phyloP scores from a whole-genome alignment of 2,329 filamentous ascomycete species.

The Colletotrichum liaoningense region DNA sequence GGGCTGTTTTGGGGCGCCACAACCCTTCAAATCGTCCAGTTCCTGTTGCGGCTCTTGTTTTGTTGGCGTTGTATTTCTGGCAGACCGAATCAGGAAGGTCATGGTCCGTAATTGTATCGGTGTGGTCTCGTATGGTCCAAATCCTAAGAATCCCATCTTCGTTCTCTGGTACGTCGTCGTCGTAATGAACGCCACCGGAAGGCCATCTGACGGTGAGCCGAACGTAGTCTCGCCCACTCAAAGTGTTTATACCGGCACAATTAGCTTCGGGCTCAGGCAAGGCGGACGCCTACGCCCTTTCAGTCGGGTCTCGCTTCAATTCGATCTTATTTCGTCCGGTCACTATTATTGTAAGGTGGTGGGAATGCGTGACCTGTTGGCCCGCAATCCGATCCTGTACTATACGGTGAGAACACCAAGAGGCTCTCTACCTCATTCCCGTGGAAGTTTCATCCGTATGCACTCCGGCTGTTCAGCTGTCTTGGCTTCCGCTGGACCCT shows the following conservation, averaged over 20 bases:
- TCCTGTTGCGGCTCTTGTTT: slow-evolving; percentile 34
- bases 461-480: slow-evolving; percentile 9
- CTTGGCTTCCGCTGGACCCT: slow-evolving; percentile 25
- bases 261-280: slow-evolving; percentile 30
- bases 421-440: not conserved
- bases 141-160: slow-evolving; percentile 23
- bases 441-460: slow-evolving; percentile 33
- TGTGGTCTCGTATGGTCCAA: slow-evolving; percentile 29
- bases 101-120: slow-evolving; percentile 13
- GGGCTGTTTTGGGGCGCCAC: not conserved
- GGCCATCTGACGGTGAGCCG: slow-evolving; percentile 35
- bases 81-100: slow-evolving; percentile 19
- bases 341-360: not conserved
- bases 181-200: slow-evolving; percentile 36
- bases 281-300: slow-evolving; percentile 18
- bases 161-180: slow-evolving; percentile 26
- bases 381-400: slow-evolving; percentile 18
- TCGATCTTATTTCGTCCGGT: slow-evolving; percentile 27
- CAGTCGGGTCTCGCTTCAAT: slow-evolving; percentile 30
- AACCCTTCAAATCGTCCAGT: not conserved
- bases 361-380: slow-evolving; percentile 3
- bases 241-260: slow-evolving; percentile 15
- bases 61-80: slow-evolving; percentile 2
- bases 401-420: not conserved
- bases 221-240: slow-evolving; percentile 27